A percentile compares a stretch with the other conserved stretches of the same genome.
phyloP scores from a whole-genome alignment of 345 rosid species.

The Hevea brasiliensis region DNA sequence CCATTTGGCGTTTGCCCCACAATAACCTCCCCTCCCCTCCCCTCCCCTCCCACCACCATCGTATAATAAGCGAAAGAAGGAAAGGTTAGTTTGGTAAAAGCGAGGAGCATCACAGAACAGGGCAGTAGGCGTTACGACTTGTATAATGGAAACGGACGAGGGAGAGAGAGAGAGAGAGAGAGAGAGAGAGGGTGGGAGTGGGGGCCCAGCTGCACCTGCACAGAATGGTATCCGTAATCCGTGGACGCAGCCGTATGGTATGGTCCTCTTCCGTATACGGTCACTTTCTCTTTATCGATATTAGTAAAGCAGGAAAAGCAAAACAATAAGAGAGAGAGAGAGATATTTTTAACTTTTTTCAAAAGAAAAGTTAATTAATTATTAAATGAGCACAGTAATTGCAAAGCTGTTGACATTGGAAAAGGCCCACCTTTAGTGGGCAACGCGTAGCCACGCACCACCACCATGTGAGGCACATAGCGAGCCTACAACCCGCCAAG shows the following conservation, averaged over 20 bases:
- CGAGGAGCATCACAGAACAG: too few relatives aligned
- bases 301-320: neutral
- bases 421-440: neutral
- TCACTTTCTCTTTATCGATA: neutral
- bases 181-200: neutral
- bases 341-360: too few relatives aligned
- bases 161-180: neutral
- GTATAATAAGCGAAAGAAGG: too few relatives aligned
- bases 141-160: neutral
- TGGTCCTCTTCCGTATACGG: constrained; percentile 91
- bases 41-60: too few relatives aligned
- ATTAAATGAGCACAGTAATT: too few relatives aligned
- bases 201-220: constrained; percentile 29
- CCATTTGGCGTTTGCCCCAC: too few relatives aligned
- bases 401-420: neutral
- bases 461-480: neutral
- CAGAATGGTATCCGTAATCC: constrained; percentile 26
- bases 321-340: neutral
- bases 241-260: constrained; percentile 57
- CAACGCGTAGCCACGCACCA: neutral
- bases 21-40: too few relatives aligned
- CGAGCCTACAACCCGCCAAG: too few relatives aligned
- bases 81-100: constrained; percentile 1
- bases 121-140: neutral
- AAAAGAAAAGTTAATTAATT: neutral